phyloP scores from a whole-genome alignment of 2,329 filamentous ascomycete genomes.

The Ascochyta koolunga region DNA sequence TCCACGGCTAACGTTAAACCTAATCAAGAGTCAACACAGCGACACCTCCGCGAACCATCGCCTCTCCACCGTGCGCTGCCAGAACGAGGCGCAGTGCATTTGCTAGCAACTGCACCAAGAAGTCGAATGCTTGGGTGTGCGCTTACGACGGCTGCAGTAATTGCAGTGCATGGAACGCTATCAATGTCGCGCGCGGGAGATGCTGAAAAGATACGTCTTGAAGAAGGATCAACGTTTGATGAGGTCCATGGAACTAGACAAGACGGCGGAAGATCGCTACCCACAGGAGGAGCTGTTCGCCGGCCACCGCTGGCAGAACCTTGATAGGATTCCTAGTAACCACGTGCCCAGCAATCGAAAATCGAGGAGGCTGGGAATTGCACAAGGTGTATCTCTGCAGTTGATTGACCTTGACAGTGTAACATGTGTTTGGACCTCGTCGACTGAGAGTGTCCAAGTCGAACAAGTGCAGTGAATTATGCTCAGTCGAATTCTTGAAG shows the following conservation, averaged over 20 bases:
- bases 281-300: conserved; percentile 3
- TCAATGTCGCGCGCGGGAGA: conserved; percentile 9
- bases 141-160: conserved; percentile 11
- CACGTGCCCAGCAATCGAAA: conserved; percentile 10
- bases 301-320: conserved; percentile 2
- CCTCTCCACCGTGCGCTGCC: conserved; percentile 20
- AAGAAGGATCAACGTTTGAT: background rate
- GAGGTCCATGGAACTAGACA: conserved; percentile 7
- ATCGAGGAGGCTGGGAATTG: conserved; percentile 8
- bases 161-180: background rate
- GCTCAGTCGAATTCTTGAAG: background rate
- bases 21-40: conserved; percentile 17
- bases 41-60: conserved; percentile 20
- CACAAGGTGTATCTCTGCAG: background rate
- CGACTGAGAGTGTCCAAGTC: too few species aligned
- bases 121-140: background rate
- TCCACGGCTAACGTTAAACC: conserved; percentile 21
- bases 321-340: background rate
- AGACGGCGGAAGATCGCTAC: conserved; percentile 6
- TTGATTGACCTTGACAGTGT: background rate
- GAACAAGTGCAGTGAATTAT: background rate
- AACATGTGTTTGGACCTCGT: too few species aligned
- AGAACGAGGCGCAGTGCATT: conserved; percentile 19
- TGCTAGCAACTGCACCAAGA: conserved; percentile 10
- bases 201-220: conserved; percentile 13